Conservation (phyloP, 1,139 yeast genomes). For the Yamadazyma aaseri region DNA sequence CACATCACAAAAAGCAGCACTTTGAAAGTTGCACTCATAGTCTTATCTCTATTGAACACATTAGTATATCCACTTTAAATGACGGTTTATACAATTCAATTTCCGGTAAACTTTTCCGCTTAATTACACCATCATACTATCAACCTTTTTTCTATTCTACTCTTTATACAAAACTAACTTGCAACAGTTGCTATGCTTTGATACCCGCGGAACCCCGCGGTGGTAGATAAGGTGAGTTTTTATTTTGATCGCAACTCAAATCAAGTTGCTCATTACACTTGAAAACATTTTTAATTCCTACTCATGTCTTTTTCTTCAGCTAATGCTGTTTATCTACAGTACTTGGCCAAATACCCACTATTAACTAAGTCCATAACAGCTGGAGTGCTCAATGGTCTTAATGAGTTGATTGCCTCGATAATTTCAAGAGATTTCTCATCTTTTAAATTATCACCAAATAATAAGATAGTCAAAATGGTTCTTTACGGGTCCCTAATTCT, state of each 20-base stretch:
- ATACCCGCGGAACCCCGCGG: conserved; percentile 1
- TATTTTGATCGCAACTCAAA: no score
- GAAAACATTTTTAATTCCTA: not conserved
- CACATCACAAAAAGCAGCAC: no score
- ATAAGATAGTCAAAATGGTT: conserved; percentile 63
- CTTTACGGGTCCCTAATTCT: conserved; percentile 67
- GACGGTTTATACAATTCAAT: no score
- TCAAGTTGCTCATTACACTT: not conserved
- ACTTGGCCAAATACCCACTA: conserved; percentile 50
- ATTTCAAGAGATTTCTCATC: conserved; percentile 45
- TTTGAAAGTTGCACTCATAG: no score
- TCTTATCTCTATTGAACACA: no score
- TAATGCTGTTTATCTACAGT: conserved; percentile 36
- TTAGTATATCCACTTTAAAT: no score
- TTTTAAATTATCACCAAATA: conserved; percentile 12
- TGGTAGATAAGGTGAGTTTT: not conserved
- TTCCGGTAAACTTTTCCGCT: no score
- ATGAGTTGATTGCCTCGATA: conserved; percentile 56
- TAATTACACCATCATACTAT: no score
- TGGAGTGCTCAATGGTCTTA: conserved; percentile 54
- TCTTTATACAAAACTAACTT: no score
- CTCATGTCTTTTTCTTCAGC: conserved; percentile 9
- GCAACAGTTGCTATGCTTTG: no score
- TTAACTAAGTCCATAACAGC: conserved; percentile 62
- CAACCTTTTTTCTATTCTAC: no score